Conservation (phyloP, 441 rosid species). For the Adansonia madagascariensis region DNA sequence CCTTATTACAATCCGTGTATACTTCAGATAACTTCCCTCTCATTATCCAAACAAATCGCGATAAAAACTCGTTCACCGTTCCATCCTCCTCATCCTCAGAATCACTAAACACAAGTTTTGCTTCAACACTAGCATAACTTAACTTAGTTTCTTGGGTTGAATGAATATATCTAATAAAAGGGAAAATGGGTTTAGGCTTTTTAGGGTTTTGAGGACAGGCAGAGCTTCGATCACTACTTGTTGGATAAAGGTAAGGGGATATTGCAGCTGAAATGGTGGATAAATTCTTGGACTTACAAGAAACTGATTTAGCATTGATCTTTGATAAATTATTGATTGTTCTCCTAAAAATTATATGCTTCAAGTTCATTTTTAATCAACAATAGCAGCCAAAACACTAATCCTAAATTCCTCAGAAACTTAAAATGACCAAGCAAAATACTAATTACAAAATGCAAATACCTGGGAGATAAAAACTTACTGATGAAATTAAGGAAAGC, state of each 20-base stretch:
- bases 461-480: conserved; percentile 6
- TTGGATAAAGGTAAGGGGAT: conserved; percentile 27
- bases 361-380: conserved; percentile 35
- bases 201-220: conserved; percentile 27
- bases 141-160: conserved; percentile 38
- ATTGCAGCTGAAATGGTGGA: conserved; percentile 36
- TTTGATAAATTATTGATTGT: conserved; percentile 43
- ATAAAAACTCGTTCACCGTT: conserved; percentile 68
- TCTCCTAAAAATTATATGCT: conserved; percentile 49
- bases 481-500: neutral
- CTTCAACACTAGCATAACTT: conserved; percentile 28
- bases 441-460: neutral
- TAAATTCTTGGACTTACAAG: conserved; percentile 34
- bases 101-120: conserved; percentile 35
- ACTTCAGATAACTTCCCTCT: conserved; percentile 67
- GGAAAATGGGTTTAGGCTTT: conserved; percentile 30
- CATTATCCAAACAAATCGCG: conserved; percentile 81
- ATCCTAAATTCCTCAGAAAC: neutral
- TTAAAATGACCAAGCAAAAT: neutral
- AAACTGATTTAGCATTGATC: conserved; percentile 33
- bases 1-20: conserved; percentile 59
- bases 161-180: conserved; percentile 48
- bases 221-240: conserved; percentile 20
- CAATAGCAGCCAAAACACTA: neutral
- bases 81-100: conserved; percentile 54